Evolutionary conservation across 129 eudicot genomes (phyloP), one percentile per base, ranked within the genome.

Genomic region (Chrysanthemum makinoi): DNA sequence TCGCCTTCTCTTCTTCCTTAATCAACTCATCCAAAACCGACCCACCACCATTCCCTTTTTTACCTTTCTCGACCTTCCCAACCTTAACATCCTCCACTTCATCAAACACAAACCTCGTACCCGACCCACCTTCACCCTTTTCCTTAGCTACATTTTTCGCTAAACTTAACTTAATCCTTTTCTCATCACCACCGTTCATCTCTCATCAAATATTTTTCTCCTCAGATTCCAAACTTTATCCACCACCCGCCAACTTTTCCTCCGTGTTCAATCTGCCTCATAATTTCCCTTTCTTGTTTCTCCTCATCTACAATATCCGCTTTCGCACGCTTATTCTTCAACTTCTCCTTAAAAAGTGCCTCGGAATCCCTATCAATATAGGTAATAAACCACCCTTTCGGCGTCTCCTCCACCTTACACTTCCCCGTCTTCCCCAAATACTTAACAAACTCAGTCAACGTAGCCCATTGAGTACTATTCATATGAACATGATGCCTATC

Each of bases 371-470:
- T 43, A 77, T 93, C 98, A 24, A 89, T 89, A 52, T 93, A 93
- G 0, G 96, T 93, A 4, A 93, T 89, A 71, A 93, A 93, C 98
- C 98, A 93, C 11, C 98, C 98, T 47, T 93, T 89, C 1, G 95
- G 92, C 0, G 98, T 94, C 56, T 90, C 96, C 22, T 94, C 97
- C 0, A 94, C 96, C 62, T 94, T 89, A 70, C 90, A 90, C 80
- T 89, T 89, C 0, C 97, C 98, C 0, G 85, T 82, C 28, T 77
- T 64, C 10, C 98, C 96, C 74, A 93, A 79, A 71, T 93, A 52
- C 87, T 89, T 89, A 1, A 93, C 92, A 64, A 93, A 93, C 71
- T 93, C 90, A 0, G 98, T 93, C 62, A 93, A 75, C 1, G 95
- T 87, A 1, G 90, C 95, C 98, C 98, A 93, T 63, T 93, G 53